Conservation (phyloP, 129 eudicot species). For the Artemisia annua region DNA sequence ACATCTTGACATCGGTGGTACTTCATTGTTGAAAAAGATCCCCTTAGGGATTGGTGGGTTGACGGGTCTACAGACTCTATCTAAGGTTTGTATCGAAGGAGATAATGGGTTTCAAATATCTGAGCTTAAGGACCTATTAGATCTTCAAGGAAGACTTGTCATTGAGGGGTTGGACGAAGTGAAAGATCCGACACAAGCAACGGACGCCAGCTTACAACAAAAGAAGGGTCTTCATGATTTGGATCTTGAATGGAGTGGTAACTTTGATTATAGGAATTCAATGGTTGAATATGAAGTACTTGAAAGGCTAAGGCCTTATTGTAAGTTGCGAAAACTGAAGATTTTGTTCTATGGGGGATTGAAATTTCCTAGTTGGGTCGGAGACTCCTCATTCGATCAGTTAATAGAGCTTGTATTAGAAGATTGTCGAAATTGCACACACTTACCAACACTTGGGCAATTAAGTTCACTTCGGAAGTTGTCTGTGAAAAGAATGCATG, state of each 20-base stretch:
- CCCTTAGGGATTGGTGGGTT: neutral
- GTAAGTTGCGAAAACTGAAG: neutral
- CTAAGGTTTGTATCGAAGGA: neutral
- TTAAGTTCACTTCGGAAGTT: neutral
- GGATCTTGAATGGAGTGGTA: neutral
- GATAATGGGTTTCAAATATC: neutral
- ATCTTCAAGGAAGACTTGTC: neutral
- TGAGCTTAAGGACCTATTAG: neutral
- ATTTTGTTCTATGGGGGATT: neutral
- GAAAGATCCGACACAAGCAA: neutral
- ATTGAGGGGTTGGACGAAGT: neutral
- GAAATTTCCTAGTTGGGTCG: constrained; percentile 6
- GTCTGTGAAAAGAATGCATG: neutral
- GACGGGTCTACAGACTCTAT: neutral
- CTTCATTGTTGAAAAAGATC: neutral
- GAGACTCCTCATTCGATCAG: neutral
- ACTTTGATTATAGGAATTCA: neutral
- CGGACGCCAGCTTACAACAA: neutral
- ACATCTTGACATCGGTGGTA: neutral
- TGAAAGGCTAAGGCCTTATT: constrained; percentile 3
- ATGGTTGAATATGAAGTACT: neutral
- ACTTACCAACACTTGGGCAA: constrained; percentile 1
- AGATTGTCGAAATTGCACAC: neutral
- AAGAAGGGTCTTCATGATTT: constrained; percentile 1
- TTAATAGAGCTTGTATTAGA: neutral